These are phyloP conservation scores for Plantago major DNA, from an alignment of 257 asterid species.

Conservation along the genomic window DNA sequence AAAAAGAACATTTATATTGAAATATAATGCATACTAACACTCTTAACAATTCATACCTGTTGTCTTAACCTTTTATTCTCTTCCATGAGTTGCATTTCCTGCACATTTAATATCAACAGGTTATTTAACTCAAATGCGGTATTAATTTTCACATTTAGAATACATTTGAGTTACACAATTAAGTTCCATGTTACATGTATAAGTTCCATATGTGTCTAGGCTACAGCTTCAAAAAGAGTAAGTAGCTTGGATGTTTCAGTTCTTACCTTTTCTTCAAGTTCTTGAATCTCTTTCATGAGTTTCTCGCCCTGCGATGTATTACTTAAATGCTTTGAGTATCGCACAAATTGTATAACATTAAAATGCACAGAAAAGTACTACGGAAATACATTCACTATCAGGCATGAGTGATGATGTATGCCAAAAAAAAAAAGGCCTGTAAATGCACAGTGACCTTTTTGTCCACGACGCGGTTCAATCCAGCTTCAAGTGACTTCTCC, in stretches of 20 bases:
- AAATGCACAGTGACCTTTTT: constrained; percentile 45
- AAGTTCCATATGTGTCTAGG: neutral
- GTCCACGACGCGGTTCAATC: constrained; percentile 61
- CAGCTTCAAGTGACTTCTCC: constrained; percentile 69
- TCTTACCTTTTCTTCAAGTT: constrained; percentile 73
- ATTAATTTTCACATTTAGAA: neutral
- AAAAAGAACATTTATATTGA: neutral
- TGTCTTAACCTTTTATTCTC: constrained; percentile 56
- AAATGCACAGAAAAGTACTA: neutral
- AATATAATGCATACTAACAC: neutral
- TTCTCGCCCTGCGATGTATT: constrained; percentile 49
- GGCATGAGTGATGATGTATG: neutral
- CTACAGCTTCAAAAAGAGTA: neutral
- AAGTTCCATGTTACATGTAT: neutral
- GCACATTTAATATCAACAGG: constrained; percentile 5
- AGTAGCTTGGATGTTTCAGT: neutral
- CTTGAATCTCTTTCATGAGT: constrained; percentile 59
- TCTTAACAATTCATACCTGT: constrained; percentile 34
- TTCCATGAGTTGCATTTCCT: constrained; percentile 71
- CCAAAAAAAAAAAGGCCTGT: neutral
- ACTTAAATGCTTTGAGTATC: neutral
- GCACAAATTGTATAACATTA: neutral
- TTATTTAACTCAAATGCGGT: neutral
- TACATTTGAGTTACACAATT: neutral
- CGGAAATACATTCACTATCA: too few species aligned